Evolutionary conservation across 257 asterid species (phyloP).

Genomic region (Leptodermis oblonga): DNA sequence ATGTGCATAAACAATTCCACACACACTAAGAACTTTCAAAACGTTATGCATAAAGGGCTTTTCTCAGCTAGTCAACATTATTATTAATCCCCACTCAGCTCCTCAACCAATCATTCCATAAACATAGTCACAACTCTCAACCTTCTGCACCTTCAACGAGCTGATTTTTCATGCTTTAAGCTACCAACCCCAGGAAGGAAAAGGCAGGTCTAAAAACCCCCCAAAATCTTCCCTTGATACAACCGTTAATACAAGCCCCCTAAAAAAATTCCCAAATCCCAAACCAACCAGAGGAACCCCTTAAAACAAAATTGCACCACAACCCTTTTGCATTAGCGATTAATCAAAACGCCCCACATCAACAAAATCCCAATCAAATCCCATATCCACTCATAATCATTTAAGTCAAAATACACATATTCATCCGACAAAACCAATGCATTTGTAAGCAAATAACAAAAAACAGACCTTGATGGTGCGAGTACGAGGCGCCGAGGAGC

Average conservation of each 20-base stretch:
- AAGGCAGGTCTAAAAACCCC: too few species aligned
- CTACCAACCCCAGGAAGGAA: too few species aligned
- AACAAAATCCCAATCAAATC: conserved; percentile 6
- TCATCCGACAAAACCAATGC: neutral
- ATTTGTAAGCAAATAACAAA: neutral
- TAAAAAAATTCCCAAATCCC: neutral
- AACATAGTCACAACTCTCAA: neutral
- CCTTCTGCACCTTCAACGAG: too few species aligned
- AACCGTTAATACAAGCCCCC: too few species aligned
- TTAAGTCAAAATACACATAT: neutral
- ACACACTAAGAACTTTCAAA: neutral
- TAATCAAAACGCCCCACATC: neutral
- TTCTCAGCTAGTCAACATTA: neutral
- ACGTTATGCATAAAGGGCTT: neutral
- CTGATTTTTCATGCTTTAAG: neutral
- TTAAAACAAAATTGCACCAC: neutral
- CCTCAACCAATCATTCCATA: neutral
- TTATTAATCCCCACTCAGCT: neutral
- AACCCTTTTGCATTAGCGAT: neutral
- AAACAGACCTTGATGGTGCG: conserved; percentile 54
- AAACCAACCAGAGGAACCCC: too few species aligned
- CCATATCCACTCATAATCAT: neutral
- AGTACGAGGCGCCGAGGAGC: conserved; percentile 39
- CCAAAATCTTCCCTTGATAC: too few species aligned
- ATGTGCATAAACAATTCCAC: neutral